phyloP scores from a whole-genome alignment of 495 filamentous ascomycete genomes.

The Glonium stellatum region DNA sequence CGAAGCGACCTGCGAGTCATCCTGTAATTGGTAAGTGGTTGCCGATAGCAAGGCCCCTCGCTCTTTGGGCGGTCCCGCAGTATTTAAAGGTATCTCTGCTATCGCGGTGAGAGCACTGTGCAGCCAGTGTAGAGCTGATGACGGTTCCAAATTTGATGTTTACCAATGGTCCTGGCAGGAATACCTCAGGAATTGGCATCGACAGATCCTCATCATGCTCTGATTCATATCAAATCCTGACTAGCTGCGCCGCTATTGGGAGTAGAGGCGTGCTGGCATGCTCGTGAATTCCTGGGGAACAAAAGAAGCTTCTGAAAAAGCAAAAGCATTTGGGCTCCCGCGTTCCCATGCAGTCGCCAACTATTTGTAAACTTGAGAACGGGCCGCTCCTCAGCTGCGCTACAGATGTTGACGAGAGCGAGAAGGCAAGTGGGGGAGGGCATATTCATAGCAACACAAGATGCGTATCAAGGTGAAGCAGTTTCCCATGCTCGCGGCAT shows the following conservation, averaged over 20 bases:
- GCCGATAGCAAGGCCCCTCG: neutral
- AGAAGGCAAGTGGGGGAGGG: neutral
- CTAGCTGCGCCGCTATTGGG: neutral
- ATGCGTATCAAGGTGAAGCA: neutral
- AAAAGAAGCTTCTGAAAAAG: neutral
- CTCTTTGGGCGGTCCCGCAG: neutral
- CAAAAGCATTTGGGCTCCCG: neutral
- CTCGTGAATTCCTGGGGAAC: neutral
- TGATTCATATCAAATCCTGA: neutral
- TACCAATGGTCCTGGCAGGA: too few species aligned
- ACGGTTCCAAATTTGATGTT: neutral
- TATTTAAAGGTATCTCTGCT: neutral
- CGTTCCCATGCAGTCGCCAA: neutral
- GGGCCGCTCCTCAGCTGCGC: neutral
- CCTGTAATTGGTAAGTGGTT: neutral
- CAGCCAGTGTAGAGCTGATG: neutral
- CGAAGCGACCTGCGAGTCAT: neutral
- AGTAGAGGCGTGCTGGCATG: neutral
- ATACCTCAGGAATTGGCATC: too few species aligned
- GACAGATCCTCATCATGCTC: too few species aligned
- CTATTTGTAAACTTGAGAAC: neutral
- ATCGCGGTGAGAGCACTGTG: neutral
- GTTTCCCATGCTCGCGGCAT: constrained; percentile 1
- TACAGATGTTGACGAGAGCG: neutral
- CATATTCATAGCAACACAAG: neutral